Percentiles rank a stretch among this genome's conserved stretches.
Conservation (phyloP, 148 eudicot genomes). For the Polygonum aviculare region DNA sequence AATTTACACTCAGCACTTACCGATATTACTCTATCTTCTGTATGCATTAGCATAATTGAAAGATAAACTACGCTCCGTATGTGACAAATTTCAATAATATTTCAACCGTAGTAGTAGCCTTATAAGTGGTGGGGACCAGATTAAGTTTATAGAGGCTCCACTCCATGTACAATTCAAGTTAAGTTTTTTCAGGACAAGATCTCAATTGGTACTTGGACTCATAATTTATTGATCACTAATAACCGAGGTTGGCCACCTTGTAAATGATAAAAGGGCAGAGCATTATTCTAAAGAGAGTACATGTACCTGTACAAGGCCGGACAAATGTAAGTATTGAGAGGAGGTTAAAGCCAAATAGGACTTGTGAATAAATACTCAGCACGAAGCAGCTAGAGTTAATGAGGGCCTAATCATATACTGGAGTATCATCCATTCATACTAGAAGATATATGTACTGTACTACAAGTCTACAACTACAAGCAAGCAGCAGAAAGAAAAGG, state of each 20-base stretch:
- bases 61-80: too few relatives aligned
- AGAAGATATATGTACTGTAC: background rate
- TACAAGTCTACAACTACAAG: background rate
- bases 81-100: background rate
- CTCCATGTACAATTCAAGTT: background rate
- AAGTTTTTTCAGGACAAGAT: background rate
- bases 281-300: background rate
- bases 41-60: background rate
- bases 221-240: background rate
- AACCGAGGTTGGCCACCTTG: background rate
- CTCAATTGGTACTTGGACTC: background rate
- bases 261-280: background rate
- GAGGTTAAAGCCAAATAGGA: background rate
- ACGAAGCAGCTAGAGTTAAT: background rate
- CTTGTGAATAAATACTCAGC: background rate
- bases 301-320: background rate
- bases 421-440: background rate
- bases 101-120: background rate
- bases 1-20: background rate
- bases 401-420: background rate
- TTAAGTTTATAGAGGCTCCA: background rate
- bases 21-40: background rate
- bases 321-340: background rate
- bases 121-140: background rate
- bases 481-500: constrained; percentile 8